Evolutionary conservation across 768 basidiomycete species (phyloP), one percentile per base, ranked within the genome.

Genomic region (Cyclocybe cylindracea): DNA sequence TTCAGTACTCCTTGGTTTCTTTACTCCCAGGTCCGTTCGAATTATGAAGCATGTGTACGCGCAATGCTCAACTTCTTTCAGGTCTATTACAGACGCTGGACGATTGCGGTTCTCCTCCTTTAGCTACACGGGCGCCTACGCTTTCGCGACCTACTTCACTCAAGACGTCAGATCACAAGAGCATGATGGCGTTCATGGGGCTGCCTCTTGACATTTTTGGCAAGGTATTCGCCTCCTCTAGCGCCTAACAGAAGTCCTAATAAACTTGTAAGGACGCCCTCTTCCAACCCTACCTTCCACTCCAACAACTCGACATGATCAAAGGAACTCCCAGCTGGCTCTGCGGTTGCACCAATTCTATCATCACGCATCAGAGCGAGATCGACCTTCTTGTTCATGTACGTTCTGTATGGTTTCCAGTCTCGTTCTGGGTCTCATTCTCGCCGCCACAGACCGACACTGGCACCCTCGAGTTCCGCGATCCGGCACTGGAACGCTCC

Each of bases 1-100:
- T 93, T 64, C 97, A 99, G 67, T 99, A 99, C 67, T 96, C 94
- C 0, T 78, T 98, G n/a, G 82, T 97, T 42, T 94, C 96, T 0
- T 77, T 98, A 7, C 79, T 98, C 54, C 96, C 96, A 8, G 90
- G 92, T 91, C 45, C 42, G 79, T 62, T 8, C 41, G 13, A 16
- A 24, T 35, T 40, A 58, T 46, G 48, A 33, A 39, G 14, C 19
- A 8, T 19, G 40, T 4, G 7, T 29, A 19, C 38, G 7, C 9
- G 13, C 16, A 7, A n/a, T 39, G 11, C 49, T 39, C 10, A 48
- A 42, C n/a, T 50, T 41, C 33, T 46, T 24, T 56, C 55, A 93
- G 92, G 91, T 24, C 79, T 99, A 4, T 74, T 99, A 37, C 90
- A 96, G 67, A 86, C 86, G 4, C 73, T 99, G 37, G 87, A 94